Evolutionary conservation across 345 rosid genomes (phyloP), one percentile per base, ranked within the genome.

Genomic region (Gossypium longicalyx): DNA sequence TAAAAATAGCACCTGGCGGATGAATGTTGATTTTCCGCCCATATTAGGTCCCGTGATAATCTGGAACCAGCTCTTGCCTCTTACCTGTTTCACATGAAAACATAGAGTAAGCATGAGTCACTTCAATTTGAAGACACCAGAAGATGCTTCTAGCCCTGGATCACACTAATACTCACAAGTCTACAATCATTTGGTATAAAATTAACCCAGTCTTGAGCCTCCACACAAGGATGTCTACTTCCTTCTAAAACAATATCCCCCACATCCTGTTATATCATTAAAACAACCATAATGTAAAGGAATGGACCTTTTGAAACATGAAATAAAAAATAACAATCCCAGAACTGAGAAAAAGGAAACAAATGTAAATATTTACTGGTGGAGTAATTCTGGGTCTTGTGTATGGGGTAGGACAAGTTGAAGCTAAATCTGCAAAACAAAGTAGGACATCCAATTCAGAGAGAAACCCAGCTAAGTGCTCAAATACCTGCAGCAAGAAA

Each of bases 131-230:
- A 74, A n/a, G 83, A 82, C 25, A 74, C 45, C 10, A 73, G 69
- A 76, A 72, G 68, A 69, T 54, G 56, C 73, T 29, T 48, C 64
- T n/a, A 43, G 20, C 54, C 58, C 11, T 10, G 5, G 1, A 53
- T 19, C 49, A 53, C 48, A 70, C 59, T 66, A 74, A 80, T 77
- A 84, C 96, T 86, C 80, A 93, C 99, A 79, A 93, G 98, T 82
- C 80, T 87, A 79, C 97, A 95, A 76, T 95, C 94, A 86, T 95
- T 95, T 71, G 98, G 99, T 87, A 95, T 95, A 81, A 95, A 93
- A 84, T 93, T 95, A 82, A 93, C 97, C 98, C 98, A 95, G 69
- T 95, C 97, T 77, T 95, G 98, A 77, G 99, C 98, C 85, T 93
- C 99, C 76, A 93, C 98, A 73, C 99, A 95, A 45, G 99, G 99